Evolutionary conservation across 495 filamentous ascomycete species (phyloP).

Genomic region (Chaetomium cochliodes): DNA sequence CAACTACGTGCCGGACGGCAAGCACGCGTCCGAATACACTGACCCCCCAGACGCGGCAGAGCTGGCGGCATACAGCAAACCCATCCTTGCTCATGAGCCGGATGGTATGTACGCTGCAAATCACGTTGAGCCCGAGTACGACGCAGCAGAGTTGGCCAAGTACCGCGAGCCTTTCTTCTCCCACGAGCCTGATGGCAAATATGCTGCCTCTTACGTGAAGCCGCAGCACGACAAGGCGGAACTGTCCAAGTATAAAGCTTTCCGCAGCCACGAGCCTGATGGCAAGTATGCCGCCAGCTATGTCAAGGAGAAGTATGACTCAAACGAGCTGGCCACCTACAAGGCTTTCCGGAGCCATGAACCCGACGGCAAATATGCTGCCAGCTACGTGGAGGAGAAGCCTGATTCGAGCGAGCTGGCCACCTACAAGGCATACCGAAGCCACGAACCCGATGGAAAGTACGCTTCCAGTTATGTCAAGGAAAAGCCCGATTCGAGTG

Average conservation of each 20-base stretch:
- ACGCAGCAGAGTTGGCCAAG: constrained; percentile 15
- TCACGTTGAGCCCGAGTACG: constrained; percentile 1
- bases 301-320: background rate
- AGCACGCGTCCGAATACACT: constrained; percentile 19
- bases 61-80: constrained; percentile 32
- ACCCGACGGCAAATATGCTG: constrained; percentile 28
- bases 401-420: background rate
- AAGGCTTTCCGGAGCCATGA: constrained; percentile 20
- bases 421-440: constrained; percentile 17
- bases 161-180: constrained; percentile 31
- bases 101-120: constrained; percentile 34
- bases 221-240: constrained; percentile 11
- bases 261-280: constrained; percentile 19
- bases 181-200: constrained; percentile 36
- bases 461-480: background rate
- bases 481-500: background rate
- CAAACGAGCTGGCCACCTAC: constrained; percentile 19
- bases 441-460: constrained; percentile 29
- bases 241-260: constrained; percentile 4
- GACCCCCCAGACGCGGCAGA: constrained; percentile 23
- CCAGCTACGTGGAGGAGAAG: too few species aligned
- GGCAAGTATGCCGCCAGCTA: constrained; percentile 10
- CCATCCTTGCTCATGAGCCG: constrained; percentile 40
- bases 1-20: constrained; percentile 19
- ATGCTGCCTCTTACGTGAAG: constrained; percentile 25